Percentiles rank a stretch among this genome's conserved stretches.
phyloP scores from a whole-genome alignment of 2,329 filamentous ascomycete genomes.

The Ophiostoma australiae region DNA sequence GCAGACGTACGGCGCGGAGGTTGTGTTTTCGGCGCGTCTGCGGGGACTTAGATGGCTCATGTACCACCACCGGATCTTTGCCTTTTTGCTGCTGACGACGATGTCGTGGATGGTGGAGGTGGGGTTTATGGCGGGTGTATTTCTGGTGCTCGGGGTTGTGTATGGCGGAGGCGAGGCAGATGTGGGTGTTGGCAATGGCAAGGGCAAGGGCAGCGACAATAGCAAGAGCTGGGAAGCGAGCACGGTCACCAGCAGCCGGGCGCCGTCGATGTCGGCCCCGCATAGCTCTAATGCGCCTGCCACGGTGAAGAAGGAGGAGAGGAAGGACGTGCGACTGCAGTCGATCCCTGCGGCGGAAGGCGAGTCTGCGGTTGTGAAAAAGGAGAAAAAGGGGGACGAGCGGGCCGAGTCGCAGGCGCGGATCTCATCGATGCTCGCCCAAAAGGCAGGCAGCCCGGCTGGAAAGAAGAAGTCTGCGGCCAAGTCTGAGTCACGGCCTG shows the following conservation, averaged over 20 bases:
- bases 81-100: conserved; percentile 62
- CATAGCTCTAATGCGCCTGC: neutral
- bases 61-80: conserved; percentile 72
- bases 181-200: neutral
- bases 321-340: neutral
- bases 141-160: conserved; percentile 48
- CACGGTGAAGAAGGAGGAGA: neutral
- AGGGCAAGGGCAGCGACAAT: neutral
- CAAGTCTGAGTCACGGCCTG: neutral
- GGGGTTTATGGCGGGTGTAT: conserved; percentile 59
- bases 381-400: neutral
- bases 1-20: conserved; percentile 67
- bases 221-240: conserved; percentile 2
- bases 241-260: neutral
- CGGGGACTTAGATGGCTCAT: conserved; percentile 76
- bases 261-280: neutral
- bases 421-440: neutral
- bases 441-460: neutral
- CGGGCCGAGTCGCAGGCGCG: neutral
- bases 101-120: conserved; percentile 76
- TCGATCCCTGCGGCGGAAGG: neutral
- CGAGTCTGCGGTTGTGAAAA: neutral
- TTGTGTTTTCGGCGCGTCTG: conserved; percentile 70
- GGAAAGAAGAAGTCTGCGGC: neutral
- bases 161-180: neutral